Conservation (phyloP, 768 basidiomycete species). For the Pleurotus pulmonarius region DNA sequence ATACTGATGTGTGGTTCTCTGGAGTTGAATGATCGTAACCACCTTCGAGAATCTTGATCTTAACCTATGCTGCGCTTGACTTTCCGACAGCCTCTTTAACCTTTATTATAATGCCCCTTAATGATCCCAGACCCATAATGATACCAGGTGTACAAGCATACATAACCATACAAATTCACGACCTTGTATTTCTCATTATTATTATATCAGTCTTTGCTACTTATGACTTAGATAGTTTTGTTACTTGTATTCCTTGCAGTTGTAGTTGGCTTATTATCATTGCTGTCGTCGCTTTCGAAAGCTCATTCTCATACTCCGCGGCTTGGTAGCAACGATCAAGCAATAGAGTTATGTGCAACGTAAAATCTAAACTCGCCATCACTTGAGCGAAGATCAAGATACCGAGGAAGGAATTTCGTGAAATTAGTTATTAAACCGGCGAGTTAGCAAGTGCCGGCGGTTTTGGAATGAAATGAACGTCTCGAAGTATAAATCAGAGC, state of each 20-base stretch:
- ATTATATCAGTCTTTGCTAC: conserved; percentile 3
- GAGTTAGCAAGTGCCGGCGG: conserved; percentile 7
- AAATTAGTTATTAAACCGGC: conserved; percentile 5
- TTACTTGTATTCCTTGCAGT: conserved; percentile 11
- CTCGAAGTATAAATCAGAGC: neutral
- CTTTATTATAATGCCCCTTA: conserved; percentile 8
- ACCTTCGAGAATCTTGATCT: conserved; percentile 7
- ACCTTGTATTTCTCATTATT: conserved; percentile 17
- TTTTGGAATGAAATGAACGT: neutral
- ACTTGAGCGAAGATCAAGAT: conserved; percentile 3
- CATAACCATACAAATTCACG: conserved; percentile 19
- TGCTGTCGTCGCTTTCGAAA: too few species aligned
- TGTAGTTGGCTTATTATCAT: conserved; percentile 12
- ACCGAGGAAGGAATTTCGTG: neutral
- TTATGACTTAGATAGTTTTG: neutral
- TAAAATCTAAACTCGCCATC: conserved; percentile 5
- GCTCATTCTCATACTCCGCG: neutral
- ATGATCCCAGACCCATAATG: conserved; percentile 5
- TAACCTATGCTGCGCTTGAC: conserved; percentile 1
- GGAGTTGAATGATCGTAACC: conserved; percentile 12
- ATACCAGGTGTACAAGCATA: conserved; percentile 13
- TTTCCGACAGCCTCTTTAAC: conserved; percentile 9
- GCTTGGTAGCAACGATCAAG: conserved; percentile 1
- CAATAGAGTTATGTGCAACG: conserved; percentile 4
- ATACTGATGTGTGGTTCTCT: conserved; percentile 33